Evolutionary conservation across 768 basidiomycete species (phyloP).

Genomic region (Russula emetica): DNA sequence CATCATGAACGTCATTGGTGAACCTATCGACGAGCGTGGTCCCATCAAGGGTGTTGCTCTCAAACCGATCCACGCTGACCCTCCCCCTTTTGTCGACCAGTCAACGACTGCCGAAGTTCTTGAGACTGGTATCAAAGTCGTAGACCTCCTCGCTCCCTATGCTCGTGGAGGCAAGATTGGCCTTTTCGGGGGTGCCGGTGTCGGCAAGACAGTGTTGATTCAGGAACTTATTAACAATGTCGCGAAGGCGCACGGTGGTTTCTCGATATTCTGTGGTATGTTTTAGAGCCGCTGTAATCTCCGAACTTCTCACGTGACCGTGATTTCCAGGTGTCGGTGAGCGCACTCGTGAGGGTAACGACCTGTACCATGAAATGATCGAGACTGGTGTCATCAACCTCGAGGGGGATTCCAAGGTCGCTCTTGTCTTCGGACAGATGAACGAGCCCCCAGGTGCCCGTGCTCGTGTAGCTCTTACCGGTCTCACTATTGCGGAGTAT

Average conservation of each 20-base stretch:
- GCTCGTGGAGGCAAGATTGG: constrained; percentile 99
- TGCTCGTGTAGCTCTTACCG: constrained; percentile 99
- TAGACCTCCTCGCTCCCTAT: constrained; percentile 98
- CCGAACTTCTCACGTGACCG: constrained; percentile 7
- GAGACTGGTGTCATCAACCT: constrained; percentile 99
- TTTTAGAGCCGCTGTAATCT: not conserved
- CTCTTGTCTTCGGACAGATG: constrained; percentile 99
- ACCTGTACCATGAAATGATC: constrained; percentile 99
- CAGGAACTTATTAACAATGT: constrained; percentile 99
- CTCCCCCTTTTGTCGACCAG: constrained; percentile 96
- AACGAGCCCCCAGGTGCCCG: constrained; percentile 99
- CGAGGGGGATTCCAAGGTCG: constrained; percentile 99
- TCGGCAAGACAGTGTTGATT: constrained; percentile 99
- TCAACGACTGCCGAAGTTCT: constrained; percentile 98
- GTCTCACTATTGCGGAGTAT: constrained; percentile 99
- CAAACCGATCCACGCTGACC: constrained; percentile 93
- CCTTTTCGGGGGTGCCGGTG: constrained; percentile 99
- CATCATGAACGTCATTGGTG: constrained; percentile 99
- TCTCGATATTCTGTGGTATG: constrained; percentile 96
- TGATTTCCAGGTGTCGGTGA: constrained; percentile 84
- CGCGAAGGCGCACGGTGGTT: constrained; percentile 99
- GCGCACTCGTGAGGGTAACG: constrained; percentile 99
- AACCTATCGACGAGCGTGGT: constrained; percentile 99
- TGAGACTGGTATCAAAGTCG: constrained; percentile 99
- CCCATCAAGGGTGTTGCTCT: constrained; percentile 95